phyloP scores from a whole-genome alignment of 345 rosid species.

The Eucalyptus sp. region DNA sequence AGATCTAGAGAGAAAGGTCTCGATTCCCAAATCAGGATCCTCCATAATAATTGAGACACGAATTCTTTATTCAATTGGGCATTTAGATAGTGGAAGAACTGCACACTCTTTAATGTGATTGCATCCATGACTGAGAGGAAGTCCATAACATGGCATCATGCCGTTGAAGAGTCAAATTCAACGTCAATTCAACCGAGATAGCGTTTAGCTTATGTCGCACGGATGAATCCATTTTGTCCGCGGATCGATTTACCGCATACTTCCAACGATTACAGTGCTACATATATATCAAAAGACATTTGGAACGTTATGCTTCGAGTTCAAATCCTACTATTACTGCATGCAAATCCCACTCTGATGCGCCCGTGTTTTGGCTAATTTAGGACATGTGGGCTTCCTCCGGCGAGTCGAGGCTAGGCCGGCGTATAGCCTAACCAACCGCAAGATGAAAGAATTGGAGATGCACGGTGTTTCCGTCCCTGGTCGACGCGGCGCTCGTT shows the following conservation, averaged over 20 bases:
- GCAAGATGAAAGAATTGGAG: neutral
- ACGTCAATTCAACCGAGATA: neutral
- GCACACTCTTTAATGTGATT: neutral
- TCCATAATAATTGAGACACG: neutral
- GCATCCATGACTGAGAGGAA: neutral
- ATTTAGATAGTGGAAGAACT: neutral
- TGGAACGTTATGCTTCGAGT: neutral
- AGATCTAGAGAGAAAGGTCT: neutral
- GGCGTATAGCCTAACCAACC: neutral
- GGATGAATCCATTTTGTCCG: neutral
- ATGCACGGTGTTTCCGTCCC: neutral
- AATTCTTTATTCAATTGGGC: neutral
- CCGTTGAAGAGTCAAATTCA: neutral
- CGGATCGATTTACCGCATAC: neutral
- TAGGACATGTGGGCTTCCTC: neutral
- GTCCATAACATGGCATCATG: neutral
- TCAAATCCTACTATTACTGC: neutral
- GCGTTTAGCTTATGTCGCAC: neutral
- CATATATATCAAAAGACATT: neutral
- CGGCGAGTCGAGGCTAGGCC: neutral
- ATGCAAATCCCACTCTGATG: neutral
- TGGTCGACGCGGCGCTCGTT: neutral
- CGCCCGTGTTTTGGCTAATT: neutral
- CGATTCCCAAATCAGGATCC: neutral
- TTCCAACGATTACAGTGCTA: neutral